A percentile compares a stretch with the other conserved stretches of the same genome.
These are phyloP conservation scores for Penicillium janthinellum DNA, from an alignment of 2,329 filamentous ascomycete genomes.

Conservation along the genomic window DNA sequence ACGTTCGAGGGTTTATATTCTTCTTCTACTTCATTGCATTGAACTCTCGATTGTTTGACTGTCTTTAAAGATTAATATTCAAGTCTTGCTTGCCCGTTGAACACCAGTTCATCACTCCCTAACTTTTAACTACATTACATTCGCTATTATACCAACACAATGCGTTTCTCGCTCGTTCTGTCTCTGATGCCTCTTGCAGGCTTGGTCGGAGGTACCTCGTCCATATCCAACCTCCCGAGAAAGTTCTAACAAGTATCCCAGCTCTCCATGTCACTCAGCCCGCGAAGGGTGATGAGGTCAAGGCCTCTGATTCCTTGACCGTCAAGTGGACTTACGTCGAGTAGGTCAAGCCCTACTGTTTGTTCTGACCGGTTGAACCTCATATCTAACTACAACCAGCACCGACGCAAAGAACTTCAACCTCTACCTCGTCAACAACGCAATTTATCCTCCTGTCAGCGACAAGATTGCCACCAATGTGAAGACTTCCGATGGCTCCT, in stretches of 20 bases:
- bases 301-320: slow-evolving; percentile 37
- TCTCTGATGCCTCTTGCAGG: slow-evolving; percentile 32
- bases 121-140: background rate
- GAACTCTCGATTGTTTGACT: background rate
- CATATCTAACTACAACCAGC: slow-evolving; percentile 20
- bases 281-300: slow-evolving; percentile 32
- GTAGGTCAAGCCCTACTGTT: slow-evolving; percentile 21
- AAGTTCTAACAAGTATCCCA: slow-evolving; percentile 14
- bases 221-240: background rate
- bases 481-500: slow-evolving; percentile 40
- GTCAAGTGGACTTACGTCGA: slow-evolving; percentile 44
- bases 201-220: slow-evolving; percentile 32
- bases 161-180: slow-evolving; percentile 31
- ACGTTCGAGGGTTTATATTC: background rate
- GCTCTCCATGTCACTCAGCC: slow-evolving; percentile 41
- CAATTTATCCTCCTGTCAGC: slow-evolving; percentile 35
- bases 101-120: background rate
- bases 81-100: background rate
- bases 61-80: background rate
- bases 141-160: slow-evolving; percentile 20
- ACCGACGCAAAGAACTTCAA: slow-evolving; percentile 44
- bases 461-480: slow-evolving; percentile 39
- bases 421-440: slow-evolving; percentile 46
- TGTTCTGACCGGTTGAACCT: too few relatives aligned
- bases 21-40: background rate